These are phyloP conservation scores for Termitomyces sp. DNA, from an alignment of 1,284 basidiomycete genomes.

Conservation along the genomic window DNA sequence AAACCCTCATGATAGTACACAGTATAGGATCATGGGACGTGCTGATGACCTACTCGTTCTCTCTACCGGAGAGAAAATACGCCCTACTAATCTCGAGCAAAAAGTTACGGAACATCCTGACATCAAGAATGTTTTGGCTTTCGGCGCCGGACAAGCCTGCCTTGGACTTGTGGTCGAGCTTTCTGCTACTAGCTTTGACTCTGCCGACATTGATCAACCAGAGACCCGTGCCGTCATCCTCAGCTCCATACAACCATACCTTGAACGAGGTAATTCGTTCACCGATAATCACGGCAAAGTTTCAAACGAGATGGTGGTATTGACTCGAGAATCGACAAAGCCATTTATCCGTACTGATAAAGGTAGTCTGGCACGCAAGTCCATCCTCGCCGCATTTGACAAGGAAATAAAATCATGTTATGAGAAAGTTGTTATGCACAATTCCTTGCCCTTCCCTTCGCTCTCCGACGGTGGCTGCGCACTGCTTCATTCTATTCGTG, in stretches of 20 bases:
- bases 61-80: slow-evolving; percentile 33
- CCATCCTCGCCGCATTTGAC: slow-evolving; percentile 24
- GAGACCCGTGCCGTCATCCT: slow-evolving; percentile 13
- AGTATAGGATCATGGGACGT: slow-evolving; percentile 27
- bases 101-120: slow-evolving; percentile 28
- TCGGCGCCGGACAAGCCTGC: slow-evolving; percentile 28
- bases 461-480: slow-evolving; percentile 13
- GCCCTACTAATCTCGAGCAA: slow-evolving; percentile 27
- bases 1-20: slow-evolving; percentile 24
- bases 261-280: slow-evolving; percentile 28
- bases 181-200: slow-evolving; percentile 7
- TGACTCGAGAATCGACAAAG: slow-evolving; percentile 24
- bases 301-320: slow-evolving; percentile 27
- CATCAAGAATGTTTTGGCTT: slow-evolving; percentile 31
- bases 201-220: slow-evolving; percentile 10
- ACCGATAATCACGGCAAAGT: slow-evolving; percentile 31
- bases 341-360: slow-evolving; percentile 28
- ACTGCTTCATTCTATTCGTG: slow-evolving; percentile 16
- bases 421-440: slow-evolving; percentile 17
- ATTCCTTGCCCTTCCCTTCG: slow-evolving; percentile 19
- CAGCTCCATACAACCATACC: slow-evolving; percentile 20
- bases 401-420: slow-evolving; percentile 27
- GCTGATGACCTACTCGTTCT: slow-evolving; percentile 33
- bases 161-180: slow-evolving; percentile 33
- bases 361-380: slow-evolving; percentile 27